A percentile compares a stretch with the other conserved stretches of the same genome.
These are phyloP conservation scores for Russula sp. DNA, from an alignment of 768 basidiomycete genomes.

Conservation along the genomic window DNA sequence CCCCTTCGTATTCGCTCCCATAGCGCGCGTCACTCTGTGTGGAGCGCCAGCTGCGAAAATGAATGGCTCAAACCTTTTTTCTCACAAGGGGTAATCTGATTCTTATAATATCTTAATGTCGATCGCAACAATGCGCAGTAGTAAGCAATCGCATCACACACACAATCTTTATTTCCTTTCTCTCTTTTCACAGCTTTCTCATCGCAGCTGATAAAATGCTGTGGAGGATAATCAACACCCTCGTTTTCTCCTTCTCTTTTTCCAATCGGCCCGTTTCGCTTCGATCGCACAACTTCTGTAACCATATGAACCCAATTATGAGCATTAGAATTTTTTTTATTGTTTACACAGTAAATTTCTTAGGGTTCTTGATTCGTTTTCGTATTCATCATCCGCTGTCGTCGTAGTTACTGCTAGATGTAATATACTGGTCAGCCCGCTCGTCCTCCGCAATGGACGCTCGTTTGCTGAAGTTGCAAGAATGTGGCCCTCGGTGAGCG, in stretches of 20 bases:
- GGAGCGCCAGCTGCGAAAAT: neutral
- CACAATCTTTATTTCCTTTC: no score
- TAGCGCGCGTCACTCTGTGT: neutral
- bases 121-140: neutral
- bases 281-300: neutral
- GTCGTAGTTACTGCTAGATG: neutral
- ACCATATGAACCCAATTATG: neutral
- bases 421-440: neutral
- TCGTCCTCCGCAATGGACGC: neutral
- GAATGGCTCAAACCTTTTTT: neutral
- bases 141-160: neutral
- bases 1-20: constrained; percentile 26
- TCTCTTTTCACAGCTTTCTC: no score
- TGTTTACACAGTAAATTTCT: neutral
- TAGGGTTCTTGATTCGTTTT: neutral
- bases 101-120: neutral
- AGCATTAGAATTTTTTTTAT: neutral
- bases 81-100: neutral
- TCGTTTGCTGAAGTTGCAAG: neutral
- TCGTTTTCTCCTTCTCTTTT: neutral
- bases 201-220: no score
- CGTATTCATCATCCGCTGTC: constrained; percentile 1
- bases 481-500: neutral
- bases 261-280: neutral
- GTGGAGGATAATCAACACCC: neutral